A percentile compares a stretch with the other conserved stretches of the same genome.
These are phyloP conservation scores for Cladorrhinum sp. DNA, from an alignment of 2,329 filamentous ascomycete species.

Conservation along the genomic window DNA sequence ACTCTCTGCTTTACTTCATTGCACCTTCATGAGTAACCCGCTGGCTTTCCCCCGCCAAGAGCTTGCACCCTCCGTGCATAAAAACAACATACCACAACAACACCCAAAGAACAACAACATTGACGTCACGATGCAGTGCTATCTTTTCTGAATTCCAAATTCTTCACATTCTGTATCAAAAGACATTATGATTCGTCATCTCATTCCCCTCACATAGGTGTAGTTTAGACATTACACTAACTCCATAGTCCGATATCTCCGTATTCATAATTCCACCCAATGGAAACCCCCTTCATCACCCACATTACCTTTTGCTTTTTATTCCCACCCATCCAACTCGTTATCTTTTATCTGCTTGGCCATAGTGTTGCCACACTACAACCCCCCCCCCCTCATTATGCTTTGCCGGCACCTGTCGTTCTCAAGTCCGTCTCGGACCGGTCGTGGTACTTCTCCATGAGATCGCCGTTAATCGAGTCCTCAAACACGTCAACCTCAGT, in stretches of 20 bases:
- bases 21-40: too few relatives aligned
- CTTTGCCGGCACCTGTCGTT: background rate
- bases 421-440: background rate
- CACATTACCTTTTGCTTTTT: background rate
- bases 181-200: background rate
- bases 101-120: background rate
- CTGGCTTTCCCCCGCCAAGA: too few relatives aligned
- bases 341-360: too few relatives aligned
- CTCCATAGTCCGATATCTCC: background rate
- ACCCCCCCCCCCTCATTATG: background rate
- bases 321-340: too few relatives aligned
- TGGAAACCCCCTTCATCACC: background rate
- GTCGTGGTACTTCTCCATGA: constrained; percentile 47
- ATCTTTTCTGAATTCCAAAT: background rate
- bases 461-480: constrained; percentile 46
- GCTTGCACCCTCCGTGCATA: too few relatives aligned
- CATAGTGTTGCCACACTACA: too few relatives aligned
- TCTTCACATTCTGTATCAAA: too few relatives aligned
- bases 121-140: background rate
- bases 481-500: constrained; percentile 57
- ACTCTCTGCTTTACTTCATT: background rate
- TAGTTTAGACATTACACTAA: background rate
- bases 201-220: background rate
- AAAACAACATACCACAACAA: background rate
- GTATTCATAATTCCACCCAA: background rate